Base-by-base conservation (phyloP, 257 asterid species). In the Solanum verrucosum region DNA sequence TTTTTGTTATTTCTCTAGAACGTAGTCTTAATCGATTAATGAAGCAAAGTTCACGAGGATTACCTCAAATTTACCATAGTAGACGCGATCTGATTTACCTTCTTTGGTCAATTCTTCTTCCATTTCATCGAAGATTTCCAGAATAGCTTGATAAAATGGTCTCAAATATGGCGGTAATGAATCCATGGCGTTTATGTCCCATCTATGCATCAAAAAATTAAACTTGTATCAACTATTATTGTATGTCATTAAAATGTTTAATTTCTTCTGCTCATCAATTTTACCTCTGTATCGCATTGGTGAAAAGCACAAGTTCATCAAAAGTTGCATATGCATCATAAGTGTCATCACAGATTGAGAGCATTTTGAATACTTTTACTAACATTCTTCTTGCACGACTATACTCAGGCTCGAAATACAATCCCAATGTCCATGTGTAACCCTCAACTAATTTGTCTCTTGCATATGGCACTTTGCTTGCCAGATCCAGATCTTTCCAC, bases 131-230 rank as follows among this genome's bases (percentile, higher is more conserved):
- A 67, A 91, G 14, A 87, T 49, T 25, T 90, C 90, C 70, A 90
- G 60, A 29, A 88, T 29, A 12, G 85, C 89, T 72, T 86, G 85
- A 60, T 91, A 92, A 38, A 87, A 29, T 14, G 87, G 9, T 87
- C 88, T 83, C 94, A 92, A 90, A 60, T 89, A 91, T 21, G 87
- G 88, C 20, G 93, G 94, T 86, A 92, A 90, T 70, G 87, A 75
- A 31, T 87, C 89, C 34, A 89, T 27, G 60, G 88, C 90, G 16
- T 75, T 65, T 15, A 60, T 18, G 46, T 83, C 71, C 93, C 94
- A 92, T 87, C 93, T 91, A 88, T 63, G 87, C 37, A 25, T 27
- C 86, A 49, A 49, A 31, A 29, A 29, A 29, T 29, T 2, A 49
- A 49, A 49, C 0, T 5, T 52, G 60, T 52, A 52, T 52, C 23